These are phyloP conservation scores for Vaccinium myrtillus DNA, from an alignment of 148 eudicot genomes.

Conservation along the genomic window DNA sequence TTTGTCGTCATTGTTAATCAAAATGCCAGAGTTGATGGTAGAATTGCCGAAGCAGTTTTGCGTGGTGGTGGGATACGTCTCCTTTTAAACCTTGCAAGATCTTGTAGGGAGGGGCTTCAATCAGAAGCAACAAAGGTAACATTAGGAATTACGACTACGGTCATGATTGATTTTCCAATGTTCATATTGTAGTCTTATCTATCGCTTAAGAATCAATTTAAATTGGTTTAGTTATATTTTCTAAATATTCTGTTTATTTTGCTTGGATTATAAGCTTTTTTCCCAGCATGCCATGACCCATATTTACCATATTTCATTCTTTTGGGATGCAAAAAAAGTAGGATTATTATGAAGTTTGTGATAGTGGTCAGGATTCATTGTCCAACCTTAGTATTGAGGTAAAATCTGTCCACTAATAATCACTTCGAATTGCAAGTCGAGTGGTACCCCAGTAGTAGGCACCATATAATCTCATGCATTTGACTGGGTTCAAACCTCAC, in stretches of 20 bases:
- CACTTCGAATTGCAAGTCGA: not conserved
- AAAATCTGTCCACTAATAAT: not conserved
- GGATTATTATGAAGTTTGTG: not conserved
- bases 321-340: not conserved
- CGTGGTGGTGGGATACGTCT: conserved; percentile 74
- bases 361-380: not conserved
- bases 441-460: not conserved
- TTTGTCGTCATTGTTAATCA: conserved; percentile 90
- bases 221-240: not conserved
- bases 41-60: conserved; percentile 86
- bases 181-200: not conserved
- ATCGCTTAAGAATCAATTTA: not conserved
- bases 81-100: conserved; percentile 69
- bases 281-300: not conserved
- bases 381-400: not conserved
- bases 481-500: no score
- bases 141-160: not conserved
- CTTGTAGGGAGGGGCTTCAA: conserved; percentile 94
- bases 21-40: conserved; percentile 72
- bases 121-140: conserved; percentile 80
- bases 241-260: not conserved
- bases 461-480: no score
- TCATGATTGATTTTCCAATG: not conserved
- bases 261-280: not conserved
- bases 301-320: not conserved